These are phyloP conservation scores for Aspergillus melleus DNA, from an alignment of 2,329 filamentous ascomycete genomes.

Conservation along the genomic window DNA sequence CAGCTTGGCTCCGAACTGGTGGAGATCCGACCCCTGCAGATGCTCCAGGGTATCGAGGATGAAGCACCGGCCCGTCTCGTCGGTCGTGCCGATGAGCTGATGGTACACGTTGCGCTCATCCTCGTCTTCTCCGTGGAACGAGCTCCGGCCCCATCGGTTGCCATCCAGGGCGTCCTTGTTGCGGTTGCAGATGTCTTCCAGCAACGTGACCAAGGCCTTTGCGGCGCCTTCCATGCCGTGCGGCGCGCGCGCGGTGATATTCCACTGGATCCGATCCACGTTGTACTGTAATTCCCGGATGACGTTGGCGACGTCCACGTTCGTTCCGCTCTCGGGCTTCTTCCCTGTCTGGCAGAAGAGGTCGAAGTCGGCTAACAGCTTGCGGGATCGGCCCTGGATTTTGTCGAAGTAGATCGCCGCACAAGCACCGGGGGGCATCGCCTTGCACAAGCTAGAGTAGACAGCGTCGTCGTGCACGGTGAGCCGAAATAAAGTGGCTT, in stretches of 20 bases:
- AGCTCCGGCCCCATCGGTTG: constrained; percentile 34
- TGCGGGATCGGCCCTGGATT: constrained; percentile 34
- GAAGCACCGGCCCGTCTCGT: constrained; percentile 34
- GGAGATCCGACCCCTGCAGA: constrained; percentile 32
- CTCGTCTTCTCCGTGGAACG: constrained; percentile 38
- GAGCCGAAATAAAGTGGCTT: constrained; percentile 47
- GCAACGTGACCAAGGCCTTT: constrained; percentile 38
- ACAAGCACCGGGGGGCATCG: constrained; percentile 43
- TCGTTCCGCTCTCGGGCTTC: constrained; percentile 16
- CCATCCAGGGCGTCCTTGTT: constrained; percentile 42
- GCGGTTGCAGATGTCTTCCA: constrained; percentile 38
- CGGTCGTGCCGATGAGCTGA: constrained; percentile 39
- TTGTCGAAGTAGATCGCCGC: constrained; percentile 48
- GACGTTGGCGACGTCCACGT: constrained; percentile 32
- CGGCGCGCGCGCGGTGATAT: constrained; percentile 35
- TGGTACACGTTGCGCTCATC: constrained; percentile 45
- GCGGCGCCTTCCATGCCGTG: constrained; percentile 39
- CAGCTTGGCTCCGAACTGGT: constrained; percentile 31
- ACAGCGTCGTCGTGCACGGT: constrained; percentile 46
- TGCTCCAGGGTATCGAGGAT: constrained; percentile 41
- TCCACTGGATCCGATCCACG: constrained; percentile 33
- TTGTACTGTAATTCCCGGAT: constrained; percentile 31
- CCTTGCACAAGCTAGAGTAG: constrained; percentile 42
- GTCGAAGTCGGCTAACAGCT: constrained; percentile 41
- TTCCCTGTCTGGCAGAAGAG: constrained; percentile 39